Evolutionary conservation across 2,329 filamentous ascomycete species (phyloP), one percentile per base, ranked within the genome.

Genomic region (Huntiella savannae): DNA sequence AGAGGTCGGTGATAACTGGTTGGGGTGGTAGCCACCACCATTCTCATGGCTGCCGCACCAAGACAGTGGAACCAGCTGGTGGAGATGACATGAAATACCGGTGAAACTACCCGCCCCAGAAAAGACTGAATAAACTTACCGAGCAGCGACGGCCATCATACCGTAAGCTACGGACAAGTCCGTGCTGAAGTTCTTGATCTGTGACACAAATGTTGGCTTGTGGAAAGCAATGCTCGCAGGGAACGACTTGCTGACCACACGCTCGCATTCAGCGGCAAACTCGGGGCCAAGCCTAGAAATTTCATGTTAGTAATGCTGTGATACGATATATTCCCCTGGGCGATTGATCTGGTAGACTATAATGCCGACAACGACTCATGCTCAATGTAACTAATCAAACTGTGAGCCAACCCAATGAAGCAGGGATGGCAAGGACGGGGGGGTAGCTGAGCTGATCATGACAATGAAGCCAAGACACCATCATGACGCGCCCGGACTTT

Each of bases 171-270:
- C 69, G 41, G 69, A 70, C 28, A 67, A 61, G 49, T 76, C 72
- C 33, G 76, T 63, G 2, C 65, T 64, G 16, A 63, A 66, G 53
- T 64, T 71, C 62, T 75, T 75, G 43, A 76, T 63, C 56, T 75
- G 72, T 58, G 73, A 70, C 33, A 76, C 57, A 58, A 75, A 75
- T 2, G 71, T 71, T 5, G 72, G 71, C 60, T 75, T 75, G 62
- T 76, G 72, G 56, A 76, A 76, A 55, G 71, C 72, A 37, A 76
- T 70, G 55, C 71, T 75, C 51, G 72, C 70, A 35, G 72, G 72
- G 53, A 75, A 66, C 11, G 71, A 73, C 62, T 73, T 75, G 54
- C 66, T 68, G 54, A 76, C 69, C 55, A 75, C 70, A 49, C 71
- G 66, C 59, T 76, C 72, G 57, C 71, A 75, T 60, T 76, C 72